Percentiles rank a stretch among this genome's conserved stretches.
Conservation (phyloP, 768 basidiomycete species). For the Dictyophora rubrovolvata region DNA sequence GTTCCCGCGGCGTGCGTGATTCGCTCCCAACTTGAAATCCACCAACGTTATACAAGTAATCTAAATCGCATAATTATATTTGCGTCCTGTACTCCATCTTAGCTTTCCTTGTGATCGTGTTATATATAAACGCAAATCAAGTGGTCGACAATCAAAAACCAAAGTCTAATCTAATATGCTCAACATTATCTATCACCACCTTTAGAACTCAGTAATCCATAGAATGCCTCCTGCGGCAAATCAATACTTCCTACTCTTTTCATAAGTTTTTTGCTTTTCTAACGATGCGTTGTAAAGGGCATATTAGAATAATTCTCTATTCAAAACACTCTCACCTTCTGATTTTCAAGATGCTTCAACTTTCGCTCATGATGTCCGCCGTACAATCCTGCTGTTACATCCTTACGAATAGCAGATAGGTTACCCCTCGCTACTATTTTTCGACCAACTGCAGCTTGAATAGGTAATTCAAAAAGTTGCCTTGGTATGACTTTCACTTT, state of each 20-base stretch:
- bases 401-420: constrained; percentile 72
- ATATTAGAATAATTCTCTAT: constrained; percentile 28
- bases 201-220: constrained; percentile 69
- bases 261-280: constrained; percentile 85
- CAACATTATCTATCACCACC: constrained; percentile 9
- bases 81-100: too few relatives aligned
- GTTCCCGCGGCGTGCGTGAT: too few relatives aligned
- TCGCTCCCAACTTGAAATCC: too few relatives aligned
- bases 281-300: constrained; percentile 25
- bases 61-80: too few relatives aligned
- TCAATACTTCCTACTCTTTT: constrained; percentile 87
- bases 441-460: constrained; percentile 85
- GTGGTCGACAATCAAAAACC: too few relatives aligned
- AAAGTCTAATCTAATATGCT: too few relatives aligned
- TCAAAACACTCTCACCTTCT: neutral
- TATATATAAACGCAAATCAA: too few relatives aligned
- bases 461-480: constrained; percentile 90
- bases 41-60: too few relatives aligned
- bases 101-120: too few relatives aligned
- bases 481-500: constrained; percentile 85
- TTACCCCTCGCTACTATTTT: constrained; percentile 87
- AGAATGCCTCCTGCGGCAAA: constrained; percentile 94
- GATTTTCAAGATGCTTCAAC: constrained; percentile 70
- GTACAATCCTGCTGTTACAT: constrained; percentile 91
- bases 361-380: constrained; percentile 95